A percentile compares a stretch with the other conserved stretches of the same genome.
Conservation (phyloP, 1,139 yeast genomes). For the Pichiaceae sp. region DNA sequence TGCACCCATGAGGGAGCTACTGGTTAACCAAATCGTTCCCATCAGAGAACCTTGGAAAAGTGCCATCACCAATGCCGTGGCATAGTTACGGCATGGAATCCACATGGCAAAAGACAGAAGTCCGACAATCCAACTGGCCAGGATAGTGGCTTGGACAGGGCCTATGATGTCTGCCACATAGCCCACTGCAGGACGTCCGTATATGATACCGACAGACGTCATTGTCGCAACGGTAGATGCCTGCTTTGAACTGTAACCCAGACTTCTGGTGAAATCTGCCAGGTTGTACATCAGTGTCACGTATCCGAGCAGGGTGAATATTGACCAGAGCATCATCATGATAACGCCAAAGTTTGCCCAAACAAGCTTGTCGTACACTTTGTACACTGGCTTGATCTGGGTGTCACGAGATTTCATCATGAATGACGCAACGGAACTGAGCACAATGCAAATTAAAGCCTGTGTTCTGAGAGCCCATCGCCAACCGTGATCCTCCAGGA, state of each 20-base stretch:
- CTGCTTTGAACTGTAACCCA: slow-evolving; percentile 33
- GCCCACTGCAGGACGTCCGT: slow-evolving; percentile 37
- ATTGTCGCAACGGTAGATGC: slow-evolving; percentile 38
- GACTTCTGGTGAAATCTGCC: slow-evolving; percentile 36
- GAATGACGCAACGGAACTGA: slow-evolving; percentile 27
- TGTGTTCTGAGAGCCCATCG: slow-evolving; percentile 51
- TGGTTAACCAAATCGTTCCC: slow-evolving; percentile 39
- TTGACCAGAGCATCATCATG: slow-evolving; percentile 26
- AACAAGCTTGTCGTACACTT: slow-evolving; percentile 27
- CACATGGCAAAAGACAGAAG: slow-evolving; percentile 44
- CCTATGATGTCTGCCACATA: slow-evolving; percentile 32
- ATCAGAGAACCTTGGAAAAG: slow-evolving; percentile 39
- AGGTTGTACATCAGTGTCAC: slow-evolving; percentile 36
- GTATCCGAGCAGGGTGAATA: slow-evolving; percentile 38
- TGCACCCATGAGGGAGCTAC: slow-evolving; percentile 29
- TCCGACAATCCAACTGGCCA: slow-evolving; percentile 25
- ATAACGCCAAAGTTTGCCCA: slow-evolving; percentile 28
- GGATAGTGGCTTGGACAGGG: slow-evolving; percentile 29
- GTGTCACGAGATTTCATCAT: slow-evolving; percentile 20
- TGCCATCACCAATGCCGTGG: slow-evolving; percentile 41
- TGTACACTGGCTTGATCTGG: slow-evolving; percentile 29
- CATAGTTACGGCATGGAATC: slow-evolving; percentile 50
- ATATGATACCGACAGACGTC: slow-evolving; percentile 34
- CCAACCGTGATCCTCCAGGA: slow-evolving; percentile 43
- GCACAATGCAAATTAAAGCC: slow-evolving; percentile 38